Percentiles rank a stretch among this genome's conserved stretches.
These are phyloP conservation scores for Isabelozyma heimii DNA, from an alignment of 805 yeast genomes.

Conservation along the genomic window DNA sequence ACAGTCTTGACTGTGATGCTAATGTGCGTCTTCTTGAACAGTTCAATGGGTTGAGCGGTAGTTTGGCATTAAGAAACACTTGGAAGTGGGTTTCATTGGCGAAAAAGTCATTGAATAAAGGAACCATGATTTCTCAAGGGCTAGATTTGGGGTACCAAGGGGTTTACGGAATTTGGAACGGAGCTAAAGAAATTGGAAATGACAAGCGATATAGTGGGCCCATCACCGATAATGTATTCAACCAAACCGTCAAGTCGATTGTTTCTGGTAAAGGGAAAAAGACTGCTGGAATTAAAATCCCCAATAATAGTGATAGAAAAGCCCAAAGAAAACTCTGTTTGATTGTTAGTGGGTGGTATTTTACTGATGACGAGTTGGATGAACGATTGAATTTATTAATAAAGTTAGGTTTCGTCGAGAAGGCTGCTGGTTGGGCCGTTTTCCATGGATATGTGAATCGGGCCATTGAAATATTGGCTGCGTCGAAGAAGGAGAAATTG, in stretches of 20 bases:
- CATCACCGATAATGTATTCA: slow-evolving; percentile 39
- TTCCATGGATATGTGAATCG: slow-evolving; percentile 84
- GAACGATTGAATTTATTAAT: slow-evolving; percentile 59
- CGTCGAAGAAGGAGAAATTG: slow-evolving; percentile 68
- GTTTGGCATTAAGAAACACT: slow-evolving; percentile 57
- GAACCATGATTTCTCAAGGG: slow-evolving; percentile 64
- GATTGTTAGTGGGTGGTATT: slow-evolving; percentile 88
- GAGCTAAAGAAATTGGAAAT: slow-evolving; percentile 44
- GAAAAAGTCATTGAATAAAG: slow-evolving; percentile 57
- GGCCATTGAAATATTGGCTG: slow-evolving; percentile 76
- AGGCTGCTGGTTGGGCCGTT: slow-evolving; percentile 98
- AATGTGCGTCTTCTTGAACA: slow-evolving; percentile 62
- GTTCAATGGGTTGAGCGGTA: slow-evolving; percentile 51
- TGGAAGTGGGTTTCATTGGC: slow-evolving; percentile 92
- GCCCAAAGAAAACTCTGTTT: slow-evolving; percentile 75
- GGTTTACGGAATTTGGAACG: slow-evolving; percentile 87
- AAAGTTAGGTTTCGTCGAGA: slow-evolving; percentile 60
- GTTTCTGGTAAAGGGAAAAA: slow-evolving; percentile 47
- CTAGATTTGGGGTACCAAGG: slow-evolving; percentile 87
- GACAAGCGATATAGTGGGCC: slow-evolving; percentile 45
- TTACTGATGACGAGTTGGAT: slow-evolving; percentile 72
- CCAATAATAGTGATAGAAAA: slow-evolving; percentile 47
- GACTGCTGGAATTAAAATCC: slow-evolving; percentile 45
- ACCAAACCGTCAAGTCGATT: slow-evolving; percentile 51
- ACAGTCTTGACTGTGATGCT: slow-evolving; percentile 62